Percentiles rank a stretch among this genome's conserved stretches.
These are phyloP conservation scores for Barnettozyma vustinii DNA, from an alignment of 805 yeast genomes.

Conservation along the genomic window DNA sequence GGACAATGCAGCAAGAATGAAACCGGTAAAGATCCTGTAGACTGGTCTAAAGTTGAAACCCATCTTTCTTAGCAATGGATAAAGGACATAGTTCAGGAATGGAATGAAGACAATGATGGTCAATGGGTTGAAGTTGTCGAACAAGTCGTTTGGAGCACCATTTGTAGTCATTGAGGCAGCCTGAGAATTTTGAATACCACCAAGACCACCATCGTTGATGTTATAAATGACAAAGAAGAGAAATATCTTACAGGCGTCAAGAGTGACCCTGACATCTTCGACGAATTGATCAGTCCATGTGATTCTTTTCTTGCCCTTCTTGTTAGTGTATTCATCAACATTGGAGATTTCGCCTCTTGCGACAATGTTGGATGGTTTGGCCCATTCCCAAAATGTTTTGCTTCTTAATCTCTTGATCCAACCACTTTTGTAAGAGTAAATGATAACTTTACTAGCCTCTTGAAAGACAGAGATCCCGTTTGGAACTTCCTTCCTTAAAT, in stretches of 20 bases:
- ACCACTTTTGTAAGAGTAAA: conserved; percentile 37
- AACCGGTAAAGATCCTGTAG: conserved; percentile 65
- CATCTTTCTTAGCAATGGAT: conserved; percentile 43
- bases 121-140: conserved; percentile 69
- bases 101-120: conserved; percentile 76
- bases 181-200: conserved; percentile 35
- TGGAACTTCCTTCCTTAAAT: conserved; percentile 22
- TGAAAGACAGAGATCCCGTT: conserved; percentile 35
- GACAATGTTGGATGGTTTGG: conserved; percentile 52
- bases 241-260: conserved; percentile 69
- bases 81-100: conserved; percentile 50
- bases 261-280: conserved; percentile 60
- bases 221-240: conserved; percentile 65
- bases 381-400: conserved; percentile 44
- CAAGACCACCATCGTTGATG: conserved; percentile 64
- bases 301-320: conserved; percentile 18
- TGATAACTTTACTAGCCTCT: conserved; percentile 36
- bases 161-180: conserved; percentile 69
- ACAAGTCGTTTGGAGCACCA: conserved; percentile 73
- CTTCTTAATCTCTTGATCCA: conserved; percentile 35
- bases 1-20: conserved; percentile 47
- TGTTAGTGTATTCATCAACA: conserved; percentile 8
- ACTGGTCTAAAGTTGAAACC: conserved; percentile 60
- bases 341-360: conserved; percentile 29
- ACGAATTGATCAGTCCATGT: conserved; percentile 66